Base-by-base conservation (phyloP, 2,329 filamentous ascomycete genomes). In the Geosmithia flava region DNA sequence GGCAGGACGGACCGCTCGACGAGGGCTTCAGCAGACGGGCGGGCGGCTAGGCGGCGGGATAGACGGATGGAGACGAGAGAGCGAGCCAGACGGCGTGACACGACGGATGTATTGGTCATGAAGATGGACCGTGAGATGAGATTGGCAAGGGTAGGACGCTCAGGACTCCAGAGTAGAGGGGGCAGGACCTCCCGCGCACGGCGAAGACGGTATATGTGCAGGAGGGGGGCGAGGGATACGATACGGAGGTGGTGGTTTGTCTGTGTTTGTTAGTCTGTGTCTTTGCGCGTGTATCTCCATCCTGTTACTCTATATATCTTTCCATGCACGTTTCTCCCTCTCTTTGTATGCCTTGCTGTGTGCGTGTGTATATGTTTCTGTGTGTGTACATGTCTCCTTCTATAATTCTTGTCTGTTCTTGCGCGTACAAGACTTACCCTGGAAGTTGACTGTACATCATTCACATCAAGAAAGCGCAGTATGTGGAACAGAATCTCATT, bases 101-200 rank as follows among this genome's bases (percentile, higher is more conserved):
- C 74, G 44, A 82, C 71, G 33, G 81, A 77, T 15, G 80, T 86
- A 48, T 74, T 70, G 41, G 81, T 83, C 42, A 85, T 64, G 62
- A 85, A 83, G 58, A 87, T 85, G 59, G 70, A 74, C 41, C 80
- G 74, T 20, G 70, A 63, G 47, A 82, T 79, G 15, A 86, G 78
- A 49, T 83, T 77, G 39, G 76, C 62, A 2, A 81, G 68, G 3
- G 77, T 73, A 2, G 82, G 79, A 7, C 80, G 74, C 27, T 68
- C 71, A 4, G 79, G 72, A 6, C 74, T 75, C 7, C 68, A 66
- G 11, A 87, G 69, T 30, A 79, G 67, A 16, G 73, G 71, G 4
- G 73, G 69, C 3, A 87, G 72, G 3, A 69, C 62, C 33, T 66
- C 55, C 37, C 79, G 76, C 37, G 71, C 75, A 53, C 68, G 72